Percentiles rank a stretch among this genome's conserved stretches.
Conservation (phyloP, 2,329 filamentous ascomycete species). For the Colletotrichum tabaci region DNA sequence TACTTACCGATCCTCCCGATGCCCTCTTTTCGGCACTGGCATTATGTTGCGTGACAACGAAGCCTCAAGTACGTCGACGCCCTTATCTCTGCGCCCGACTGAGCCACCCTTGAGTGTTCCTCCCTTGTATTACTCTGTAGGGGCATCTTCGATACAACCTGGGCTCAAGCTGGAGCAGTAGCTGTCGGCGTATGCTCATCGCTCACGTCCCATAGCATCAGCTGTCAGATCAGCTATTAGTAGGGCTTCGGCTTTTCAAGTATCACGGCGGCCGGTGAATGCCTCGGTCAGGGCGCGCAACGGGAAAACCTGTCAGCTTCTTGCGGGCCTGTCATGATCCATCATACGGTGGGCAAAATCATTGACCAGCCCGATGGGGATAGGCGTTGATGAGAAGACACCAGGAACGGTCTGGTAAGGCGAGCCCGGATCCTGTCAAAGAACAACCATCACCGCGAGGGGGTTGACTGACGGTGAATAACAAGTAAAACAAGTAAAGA, state of each 20-base stretch:
- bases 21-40: conserved; percentile 8
- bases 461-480: conserved; percentile 4
- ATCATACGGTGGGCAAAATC: conserved; percentile 16
- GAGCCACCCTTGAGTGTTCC: conserved; percentile 19
- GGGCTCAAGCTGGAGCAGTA: neutral
- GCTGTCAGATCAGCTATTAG: conserved; percentile 29
- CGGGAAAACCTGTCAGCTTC: conserved; percentile 18
- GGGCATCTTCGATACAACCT: neutral
- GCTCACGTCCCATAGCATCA: conserved; percentile 33
- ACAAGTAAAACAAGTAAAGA: conserved; percentile 1
- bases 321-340: conserved; percentile 25
- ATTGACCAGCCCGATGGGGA: conserved; percentile 15
- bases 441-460: conserved; percentile 8
- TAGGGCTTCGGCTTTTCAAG: conserved; percentile 28
- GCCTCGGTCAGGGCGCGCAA: conserved; percentile 28
- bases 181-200: conserved; percentile 11
- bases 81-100: conserved; percentile 10
- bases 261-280: conserved; percentile 26
- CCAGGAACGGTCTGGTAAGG: conserved; percentile 6
- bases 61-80: conserved; percentile 6
- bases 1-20: neutral
- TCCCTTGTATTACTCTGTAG: neutral
- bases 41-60: neutral
- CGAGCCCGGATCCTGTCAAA: conserved; percentile 12
- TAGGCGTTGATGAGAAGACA: conserved; percentile 27